These are phyloP conservation scores for Penicillium riverlandense DNA, from an alignment of 495 filamentous ascomycete species.

Conservation along the genomic window DNA sequence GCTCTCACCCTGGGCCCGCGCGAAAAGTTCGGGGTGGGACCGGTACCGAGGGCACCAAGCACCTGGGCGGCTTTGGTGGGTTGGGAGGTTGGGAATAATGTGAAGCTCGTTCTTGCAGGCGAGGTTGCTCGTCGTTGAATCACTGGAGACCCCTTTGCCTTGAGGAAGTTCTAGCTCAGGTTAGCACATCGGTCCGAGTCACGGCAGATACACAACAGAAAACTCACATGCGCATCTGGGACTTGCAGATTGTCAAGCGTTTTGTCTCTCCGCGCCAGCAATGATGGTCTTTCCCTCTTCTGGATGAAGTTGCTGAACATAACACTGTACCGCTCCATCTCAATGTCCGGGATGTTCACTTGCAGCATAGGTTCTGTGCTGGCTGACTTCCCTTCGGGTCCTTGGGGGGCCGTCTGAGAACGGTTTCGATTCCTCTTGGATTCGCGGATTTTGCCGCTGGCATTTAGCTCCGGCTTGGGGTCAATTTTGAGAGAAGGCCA, in stretches of 20 bases:
- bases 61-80: conserved; percentile 30
- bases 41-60: conserved; percentile 4
- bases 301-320: conserved; percentile 82
- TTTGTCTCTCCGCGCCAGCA: conserved; percentile 62
- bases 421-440: conserved; percentile 9
- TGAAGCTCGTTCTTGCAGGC: conserved; percentile 49
- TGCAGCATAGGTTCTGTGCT: conserved; percentile 41
- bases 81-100: conserved; percentile 54
- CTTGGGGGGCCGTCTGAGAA: conserved; percentile 11
- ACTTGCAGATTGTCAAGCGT: conserved; percentile 56
- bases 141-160: conserved; percentile 12
- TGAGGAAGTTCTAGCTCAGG: conserved; percentile 10
- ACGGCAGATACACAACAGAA: too few species aligned
- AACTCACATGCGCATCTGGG: conserved; percentile 31
- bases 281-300: conserved; percentile 31
- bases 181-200: background rate
- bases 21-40: conserved; percentile 22
- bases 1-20: conserved; percentile 43
- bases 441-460: background rate
- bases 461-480: background rate
- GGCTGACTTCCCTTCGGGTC: conserved; percentile 3
- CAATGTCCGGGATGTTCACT: conserved; percentile 71
- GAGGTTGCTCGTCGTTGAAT: conserved; percentile 51
- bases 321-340: conserved; percentile 86
- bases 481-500: conserved; percentile 25